phyloP scores from a whole-genome alignment of 2,329 filamentous ascomycete species.

The Biscogniauxia sp. region DNA sequence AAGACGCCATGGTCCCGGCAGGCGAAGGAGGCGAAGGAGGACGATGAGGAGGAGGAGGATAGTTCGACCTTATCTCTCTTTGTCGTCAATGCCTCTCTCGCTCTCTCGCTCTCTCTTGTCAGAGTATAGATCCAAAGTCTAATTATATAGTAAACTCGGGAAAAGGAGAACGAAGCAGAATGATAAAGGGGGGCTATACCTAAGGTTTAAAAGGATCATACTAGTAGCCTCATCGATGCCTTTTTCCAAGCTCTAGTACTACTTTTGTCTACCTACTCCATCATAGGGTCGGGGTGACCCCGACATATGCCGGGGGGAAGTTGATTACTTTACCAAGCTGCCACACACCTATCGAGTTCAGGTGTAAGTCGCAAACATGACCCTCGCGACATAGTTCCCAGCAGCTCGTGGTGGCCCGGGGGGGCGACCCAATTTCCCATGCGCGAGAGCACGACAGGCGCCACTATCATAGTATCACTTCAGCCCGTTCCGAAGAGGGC shows the following conservation, averaged over 20 bases:
- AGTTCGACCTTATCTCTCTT: neutral
- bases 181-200: neutral
- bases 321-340: neutral
- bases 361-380: neutral
- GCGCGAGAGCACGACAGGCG: neutral
- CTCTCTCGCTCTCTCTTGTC: neutral
- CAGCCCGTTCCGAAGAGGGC: neutral
- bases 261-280: neutral
- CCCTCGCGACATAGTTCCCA: neutral
- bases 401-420: too few relatives aligned
- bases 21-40: too few relatives aligned
- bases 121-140: neutral
- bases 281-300: neutral
- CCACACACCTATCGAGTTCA: neutral
- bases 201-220: neutral
- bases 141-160: neutral
- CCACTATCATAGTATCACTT: neutral
- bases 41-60: neutral
- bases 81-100: neutral
- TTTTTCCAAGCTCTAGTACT: neutral
- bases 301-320: neutral
- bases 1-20: neutral
- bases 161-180: neutral
- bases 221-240: neutral
- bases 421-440: neutral